phyloP scores from a whole-genome alignment of 768 basidiomycete species.

The Hemileccinum rubropunctum region DNA sequence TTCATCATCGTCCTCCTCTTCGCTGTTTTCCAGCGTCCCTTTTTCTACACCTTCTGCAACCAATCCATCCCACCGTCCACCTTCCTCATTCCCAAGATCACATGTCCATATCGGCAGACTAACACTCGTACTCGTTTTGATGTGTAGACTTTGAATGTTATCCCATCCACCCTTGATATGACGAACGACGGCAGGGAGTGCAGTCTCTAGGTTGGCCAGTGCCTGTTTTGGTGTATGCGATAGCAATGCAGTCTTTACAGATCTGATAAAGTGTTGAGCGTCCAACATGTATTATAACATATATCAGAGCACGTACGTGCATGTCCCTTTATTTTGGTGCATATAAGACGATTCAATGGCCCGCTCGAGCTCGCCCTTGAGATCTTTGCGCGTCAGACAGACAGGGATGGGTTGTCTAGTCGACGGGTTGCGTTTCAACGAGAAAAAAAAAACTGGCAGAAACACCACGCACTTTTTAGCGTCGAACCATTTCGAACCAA shows the following conservation, averaged over 20 bases:
- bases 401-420: constrained; percentile 93
- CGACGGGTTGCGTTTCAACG: neutral
- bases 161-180: constrained; percentile 82
- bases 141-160: constrained; percentile 82
- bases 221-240: constrained; percentile 74
- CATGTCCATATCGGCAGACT: constrained; percentile 92
- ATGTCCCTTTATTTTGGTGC: constrained; percentile 92
- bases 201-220: constrained; percentile 71
- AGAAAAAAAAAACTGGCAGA: neutral
- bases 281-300: neutral
- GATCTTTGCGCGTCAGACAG: constrained; percentile 80
- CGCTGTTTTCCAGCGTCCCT: neutral
- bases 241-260: constrained; percentile 78
- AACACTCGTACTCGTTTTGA: constrained; percentile 85
- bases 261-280: constrained; percentile 40
- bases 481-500: constrained; percentile 89
- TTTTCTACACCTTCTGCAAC: constrained; percentile 11
- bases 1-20: neutral
- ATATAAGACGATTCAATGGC: constrained; percentile 95
- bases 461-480: constrained; percentile 83
- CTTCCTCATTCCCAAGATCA: constrained; percentile 51
- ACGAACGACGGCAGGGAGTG: constrained; percentile 71
- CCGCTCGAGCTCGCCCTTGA: constrained; percentile 89
- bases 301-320: constrained; percentile 59
- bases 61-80: constrained; percentile 31